Evolutionary conservation across 768 basidiomycete genomes (phyloP).

Genomic region (Strobilomyces echinocephalus): DNA sequence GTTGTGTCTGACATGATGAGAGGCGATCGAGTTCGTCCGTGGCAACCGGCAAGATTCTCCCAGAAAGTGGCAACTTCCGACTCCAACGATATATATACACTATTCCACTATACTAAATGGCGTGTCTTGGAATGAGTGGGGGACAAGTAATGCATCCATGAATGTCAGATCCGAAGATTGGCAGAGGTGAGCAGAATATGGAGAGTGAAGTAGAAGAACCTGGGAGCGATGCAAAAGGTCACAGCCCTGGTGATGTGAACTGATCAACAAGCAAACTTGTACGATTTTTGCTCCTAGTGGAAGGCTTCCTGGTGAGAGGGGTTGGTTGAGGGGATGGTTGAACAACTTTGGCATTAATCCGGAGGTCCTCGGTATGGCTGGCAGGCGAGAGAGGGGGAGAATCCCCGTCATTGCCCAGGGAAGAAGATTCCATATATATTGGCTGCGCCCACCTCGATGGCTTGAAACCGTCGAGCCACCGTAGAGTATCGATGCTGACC

Average conservation of each 20-base stretch:
- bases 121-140: neutral
- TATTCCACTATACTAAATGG: slow-evolving; percentile 7
- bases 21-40: neutral
- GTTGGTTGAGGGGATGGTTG: slow-evolving; percentile 30
- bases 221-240: neutral
- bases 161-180: neutral
- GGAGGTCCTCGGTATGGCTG: slow-evolving; percentile 33
- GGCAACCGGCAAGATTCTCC: too few relatives aligned
- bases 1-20: neutral
- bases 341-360: slow-evolving; percentile 36
- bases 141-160: neutral
- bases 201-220: slow-evolving; percentile 3
- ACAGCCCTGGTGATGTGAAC: slow-evolving; percentile 14
- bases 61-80: too few relatives aligned
- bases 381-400: slow-evolving; percentile 25
- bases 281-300: slow-evolving; percentile 51
- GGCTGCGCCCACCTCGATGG: slow-evolving; percentile 54
- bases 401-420: slow-evolving; percentile 29
- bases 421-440: slow-evolving; percentile 29
- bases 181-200: neutral
- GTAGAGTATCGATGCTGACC: slow-evolving; percentile 53
- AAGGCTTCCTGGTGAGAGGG: slow-evolving; percentile 65
- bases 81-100: neutral
- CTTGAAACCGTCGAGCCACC: slow-evolving; percentile 65
- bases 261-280: slow-evolving; percentile 39